phyloP scores from a whole-genome alignment of 108 stramenopile species.

The Cyclotella baltica region DNA sequence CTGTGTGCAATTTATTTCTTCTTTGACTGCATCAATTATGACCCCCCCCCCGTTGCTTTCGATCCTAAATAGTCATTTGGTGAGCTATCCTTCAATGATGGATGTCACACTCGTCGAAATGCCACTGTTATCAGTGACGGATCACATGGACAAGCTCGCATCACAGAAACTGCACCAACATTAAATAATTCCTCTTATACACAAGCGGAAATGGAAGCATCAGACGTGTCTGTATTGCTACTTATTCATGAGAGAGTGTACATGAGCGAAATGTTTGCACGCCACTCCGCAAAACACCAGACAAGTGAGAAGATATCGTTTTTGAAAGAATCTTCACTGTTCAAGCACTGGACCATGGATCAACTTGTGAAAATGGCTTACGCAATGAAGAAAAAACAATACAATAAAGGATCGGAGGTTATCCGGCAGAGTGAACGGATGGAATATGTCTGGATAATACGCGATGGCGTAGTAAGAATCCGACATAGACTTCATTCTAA shows the following conservation, averaged over 20 bases:
- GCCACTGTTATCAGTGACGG: slow-evolving; percentile 42
- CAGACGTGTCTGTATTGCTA: slow-evolving; percentile 22
- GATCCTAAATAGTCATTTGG: slow-evolving; percentile 15
- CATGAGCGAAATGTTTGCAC: slow-evolving; percentile 48
- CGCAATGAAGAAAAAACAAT: slow-evolving; percentile 48
- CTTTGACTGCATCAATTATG: not conserved
- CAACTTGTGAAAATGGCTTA: slow-evolving; percentile 48
- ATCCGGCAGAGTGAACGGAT: slow-evolving; percentile 39
- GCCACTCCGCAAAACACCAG: slow-evolving; percentile 40
- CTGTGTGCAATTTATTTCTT: not conserved
- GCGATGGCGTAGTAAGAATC: slow-evolving; percentile 25
- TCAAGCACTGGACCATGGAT: slow-evolving; percentile 43
- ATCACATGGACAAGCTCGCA: slow-evolving; percentile 21
- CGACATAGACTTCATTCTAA: slow-evolving; percentile 6
- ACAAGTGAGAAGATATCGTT: slow-evolving; percentile 47
- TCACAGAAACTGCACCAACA: not conserved
- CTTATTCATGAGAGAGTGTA: slow-evolving; percentile 35
- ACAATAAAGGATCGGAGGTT: slow-evolving; percentile 27
- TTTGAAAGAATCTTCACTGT: slow-evolving; percentile 30
- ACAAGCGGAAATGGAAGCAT: slow-evolving; percentile 9
- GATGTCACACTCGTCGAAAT: slow-evolving; percentile 36
- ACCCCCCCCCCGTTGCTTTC: not conserved
- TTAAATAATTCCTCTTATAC: no score
- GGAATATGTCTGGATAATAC: slow-evolving; percentile 36
- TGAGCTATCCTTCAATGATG: slow-evolving; percentile 34